Base-by-base conservation (phyloP, 2,329 filamentous ascomycete genomes). In the Cladophialophora carrionii region DNA sequence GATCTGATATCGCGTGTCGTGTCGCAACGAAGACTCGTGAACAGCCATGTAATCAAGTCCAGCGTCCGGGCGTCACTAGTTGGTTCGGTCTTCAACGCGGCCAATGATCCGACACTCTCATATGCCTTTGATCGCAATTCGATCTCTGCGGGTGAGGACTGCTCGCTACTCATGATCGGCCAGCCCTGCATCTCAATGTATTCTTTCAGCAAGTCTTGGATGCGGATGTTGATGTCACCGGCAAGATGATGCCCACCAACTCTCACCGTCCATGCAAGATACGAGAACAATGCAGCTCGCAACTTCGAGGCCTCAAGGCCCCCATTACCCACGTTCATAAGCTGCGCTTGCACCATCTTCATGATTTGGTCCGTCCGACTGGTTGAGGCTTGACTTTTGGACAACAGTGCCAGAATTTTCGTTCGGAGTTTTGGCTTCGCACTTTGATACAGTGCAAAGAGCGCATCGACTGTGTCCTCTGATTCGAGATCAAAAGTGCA, bases 71-170 rank as follows among this genome's bases (percentile, higher is more conserved):
- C 76, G 1, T 80, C 75, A 66, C 83, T 80, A 1, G 81, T 72
- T 1, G 83, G 77, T 4, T 88, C 85, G 0, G 90, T 87, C 3
- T 82, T 73, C 2, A 83, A 78, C 3, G 88, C 85, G 0, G 90
- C 88, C 26, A 98, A 78, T 14, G 95, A 84, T 0, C 94, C 95
- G 46, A 98, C 91, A 0, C 91, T 92, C 75, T 98, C 94, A 76
- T 97, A 98, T 1, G 90, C 92, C 73, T 90, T 88, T 5, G 88
- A 88, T 48, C 94, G 87, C 51, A 96, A 81, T 3, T 85, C 83
- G 61, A 88, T 80, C 61, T 88, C 86, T 55, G 82, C 76, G 1
- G 84, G 83, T 2, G 46, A 52, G 34, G 57, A 52, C 22, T 52
- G 31, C 58, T 82, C 75, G 69, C 86, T 84, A 59, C 86, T 81